A percentile compares a stretch with the other conserved stretches of the same genome.
Evolutionary conservation across 192 early-diverging fungal species (phyloP).

Genomic region (Diversispora eburnea): DNA sequence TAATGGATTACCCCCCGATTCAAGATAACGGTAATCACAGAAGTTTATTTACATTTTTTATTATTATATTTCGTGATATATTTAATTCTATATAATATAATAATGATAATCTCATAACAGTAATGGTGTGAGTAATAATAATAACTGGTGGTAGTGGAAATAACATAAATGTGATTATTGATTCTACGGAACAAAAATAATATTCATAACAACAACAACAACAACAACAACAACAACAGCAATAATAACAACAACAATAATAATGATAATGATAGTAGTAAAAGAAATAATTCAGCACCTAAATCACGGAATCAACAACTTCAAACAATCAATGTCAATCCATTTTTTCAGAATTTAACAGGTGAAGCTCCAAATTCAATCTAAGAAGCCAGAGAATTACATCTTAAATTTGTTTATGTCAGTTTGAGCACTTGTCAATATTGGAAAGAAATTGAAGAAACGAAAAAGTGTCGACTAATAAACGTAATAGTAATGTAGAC

Average conservation of each 20-base stretch:
- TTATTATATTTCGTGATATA: not conserved
- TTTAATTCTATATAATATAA: too few relatives aligned
- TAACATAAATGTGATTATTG: too few relatives aligned
- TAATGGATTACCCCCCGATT: constrained; percentile 43
- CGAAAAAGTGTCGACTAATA: constrained; percentile 30
- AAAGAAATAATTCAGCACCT: not conserved
- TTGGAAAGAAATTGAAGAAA: constrained; percentile 43
- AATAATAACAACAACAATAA: too few relatives aligned
- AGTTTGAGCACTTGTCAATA: constrained; percentile 44
- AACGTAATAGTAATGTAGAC: not conserved
- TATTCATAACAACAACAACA: not conserved
- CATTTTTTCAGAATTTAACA: constrained; percentile 36
- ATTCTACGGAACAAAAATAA: too few relatives aligned
- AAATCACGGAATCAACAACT: constrained; percentile 29
- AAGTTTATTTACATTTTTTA: not conserved
- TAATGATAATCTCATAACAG: too few relatives aligned
- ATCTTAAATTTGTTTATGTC: constrained; percentile 47
- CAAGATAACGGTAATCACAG: constrained; percentile 14
- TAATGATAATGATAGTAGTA: too few relatives aligned
- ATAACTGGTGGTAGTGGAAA: too few relatives aligned
- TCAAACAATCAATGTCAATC: constrained; percentile 37
- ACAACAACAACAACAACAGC: too few relatives aligned
- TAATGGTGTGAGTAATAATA: too few relatives aligned
- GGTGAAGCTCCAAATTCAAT: constrained; percentile 46
- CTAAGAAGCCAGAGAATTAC: constrained; percentile 47